A percentile compares a stretch with the other conserved stretches of the same genome.
phyloP scores from a whole-genome alignment of 768 basidiomycete genomes.

The Phanerodontia chrysosporium region DNA sequence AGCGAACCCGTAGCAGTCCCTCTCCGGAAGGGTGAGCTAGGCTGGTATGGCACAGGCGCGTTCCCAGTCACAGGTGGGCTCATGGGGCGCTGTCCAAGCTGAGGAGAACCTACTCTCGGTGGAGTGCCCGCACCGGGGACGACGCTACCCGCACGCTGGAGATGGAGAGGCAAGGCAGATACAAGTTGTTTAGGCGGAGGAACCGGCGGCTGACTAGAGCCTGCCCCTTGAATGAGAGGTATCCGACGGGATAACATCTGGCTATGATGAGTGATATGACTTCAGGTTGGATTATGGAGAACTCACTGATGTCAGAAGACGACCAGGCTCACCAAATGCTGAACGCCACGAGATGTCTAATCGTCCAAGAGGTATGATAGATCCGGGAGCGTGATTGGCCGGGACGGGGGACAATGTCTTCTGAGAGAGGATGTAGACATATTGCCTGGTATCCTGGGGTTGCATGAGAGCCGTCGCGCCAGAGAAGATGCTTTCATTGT shows the following conservation, averaged over 20 bases:
- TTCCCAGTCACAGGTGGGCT: slow-evolving; percentile 48
- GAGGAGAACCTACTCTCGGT: slow-evolving; percentile 57
- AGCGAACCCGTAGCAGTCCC: slow-evolving; percentile 9
- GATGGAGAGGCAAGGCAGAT: slow-evolving; percentile 72
- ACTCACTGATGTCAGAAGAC: slow-evolving; percentile 75
- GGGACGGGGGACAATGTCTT: slow-evolving; percentile 40
- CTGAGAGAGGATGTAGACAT: slow-evolving; percentile 77
- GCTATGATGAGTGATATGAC: too few species aligned
- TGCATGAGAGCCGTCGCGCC: slow-evolving; percentile 69
- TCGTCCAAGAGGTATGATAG: slow-evolving; percentile 74
- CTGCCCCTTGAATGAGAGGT: slow-evolving; percentile 39
- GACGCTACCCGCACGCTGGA: slow-evolving; percentile 52
- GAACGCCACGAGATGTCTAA: slow-evolving; percentile 89
- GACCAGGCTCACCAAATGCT: slow-evolving; percentile 79
- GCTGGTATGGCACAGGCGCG: slow-evolving; percentile 38
- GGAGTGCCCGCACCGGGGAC: slow-evolving; percentile 29
- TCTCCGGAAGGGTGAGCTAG: slow-evolving; percentile 37
- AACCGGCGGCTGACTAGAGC: slow-evolving; percentile 22
- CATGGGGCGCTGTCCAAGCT: slow-evolving; percentile 45
- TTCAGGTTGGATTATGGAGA: not conserved
- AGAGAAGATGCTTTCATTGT: slow-evolving; percentile 44
- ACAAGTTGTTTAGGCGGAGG: slow-evolving; percentile 38
- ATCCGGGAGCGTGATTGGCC: slow-evolving; percentile 56
- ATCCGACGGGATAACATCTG: slow-evolving; percentile 79
- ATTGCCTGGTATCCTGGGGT: slow-evolving; percentile 83